A percentile compares a stretch with the other conserved stretches of the same genome.
These are phyloP conservation scores for Fraxinus sp. DNA, from an alignment of 305 asterid species.

Conservation along the genomic window DNA sequence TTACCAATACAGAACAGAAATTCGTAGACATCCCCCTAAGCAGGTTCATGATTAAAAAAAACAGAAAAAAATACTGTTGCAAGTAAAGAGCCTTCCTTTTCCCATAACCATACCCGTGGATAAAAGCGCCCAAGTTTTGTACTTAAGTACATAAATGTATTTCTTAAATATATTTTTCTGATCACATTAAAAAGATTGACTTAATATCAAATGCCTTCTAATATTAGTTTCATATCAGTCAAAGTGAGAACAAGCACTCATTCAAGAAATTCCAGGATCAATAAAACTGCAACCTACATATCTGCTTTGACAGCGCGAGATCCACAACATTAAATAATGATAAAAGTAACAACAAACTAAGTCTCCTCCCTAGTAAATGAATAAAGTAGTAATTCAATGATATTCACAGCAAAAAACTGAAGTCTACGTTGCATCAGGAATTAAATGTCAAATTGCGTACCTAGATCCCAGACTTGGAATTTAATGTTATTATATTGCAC, in stretches of 20 bases:
- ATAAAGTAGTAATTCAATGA: neutral
- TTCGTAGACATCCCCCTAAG: neutral
- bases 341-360: neutral
- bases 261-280: neutral
- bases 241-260: neutral
- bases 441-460: constrained; percentile 35
- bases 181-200: neutral
- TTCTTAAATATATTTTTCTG: neutral
- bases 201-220: neutral
- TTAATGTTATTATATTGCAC: constrained; percentile 90
- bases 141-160: neutral
- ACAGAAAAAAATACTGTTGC: neutral
- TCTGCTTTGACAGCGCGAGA: neutral
- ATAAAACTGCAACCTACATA: neutral
- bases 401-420: neutral
- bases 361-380: neutral
- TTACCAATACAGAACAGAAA: neutral
- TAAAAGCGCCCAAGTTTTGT: neutral
- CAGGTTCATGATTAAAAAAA: neutral
- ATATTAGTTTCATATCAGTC: neutral
- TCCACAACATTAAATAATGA: neutral
- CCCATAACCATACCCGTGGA: neutral
- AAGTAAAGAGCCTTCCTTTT: neutral
- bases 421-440: neutral
- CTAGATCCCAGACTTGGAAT: constrained; percentile 99